Percentiles rank a stretch among this genome's conserved stretches.
Evolutionary conservation across 2,329 filamentous ascomycete genomes (phyloP).

Genomic region (Paracoccidioides lutzii): DNA sequence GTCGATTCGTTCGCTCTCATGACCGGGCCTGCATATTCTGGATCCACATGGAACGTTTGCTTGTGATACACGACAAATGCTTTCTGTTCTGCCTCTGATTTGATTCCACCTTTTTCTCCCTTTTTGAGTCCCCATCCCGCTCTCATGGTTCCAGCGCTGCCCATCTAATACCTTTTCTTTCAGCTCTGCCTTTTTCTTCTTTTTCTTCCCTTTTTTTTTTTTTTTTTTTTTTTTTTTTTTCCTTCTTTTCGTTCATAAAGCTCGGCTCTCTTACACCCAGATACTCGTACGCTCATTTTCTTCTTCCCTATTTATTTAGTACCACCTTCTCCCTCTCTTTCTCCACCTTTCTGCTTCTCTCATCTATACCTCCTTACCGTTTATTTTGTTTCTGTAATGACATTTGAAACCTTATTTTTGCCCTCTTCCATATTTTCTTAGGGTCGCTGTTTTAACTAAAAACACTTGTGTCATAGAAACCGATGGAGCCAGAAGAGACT

Average conservation of each 20-base stretch:
- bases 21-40: neutral
- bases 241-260: constrained; percentile 5
- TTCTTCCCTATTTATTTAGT: constrained; percentile 19
- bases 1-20: neutral
- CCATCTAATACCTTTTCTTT: constrained; percentile 13
- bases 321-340: constrained; percentile 19
- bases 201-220: constrained; percentile 3
- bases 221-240: constrained; percentile 5
- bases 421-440: neutral
- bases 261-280: constrained; percentile 22
- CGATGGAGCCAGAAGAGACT: no score
- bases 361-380: constrained; percentile 1
- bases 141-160: constrained; percentile 11
- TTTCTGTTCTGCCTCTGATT: neutral
- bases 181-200: neutral
- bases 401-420: constrained; percentile 1
- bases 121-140: neutral
- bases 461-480: no score
- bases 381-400: constrained; percentile 8
- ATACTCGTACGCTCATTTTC: constrained; percentile 14
- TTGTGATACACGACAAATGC: neutral
- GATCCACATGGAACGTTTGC: neutral
- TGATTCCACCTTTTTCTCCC: neutral
- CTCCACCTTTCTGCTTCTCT: constrained; percentile 12
- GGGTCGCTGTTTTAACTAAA: neutral